Percentiles rank a stretch among this genome's conserved stretches.
These are phyloP conservation scores for Magnolia officinalis DNA, from an alignment of 164 flowering plant species.

Conservation along the genomic window DNA sequence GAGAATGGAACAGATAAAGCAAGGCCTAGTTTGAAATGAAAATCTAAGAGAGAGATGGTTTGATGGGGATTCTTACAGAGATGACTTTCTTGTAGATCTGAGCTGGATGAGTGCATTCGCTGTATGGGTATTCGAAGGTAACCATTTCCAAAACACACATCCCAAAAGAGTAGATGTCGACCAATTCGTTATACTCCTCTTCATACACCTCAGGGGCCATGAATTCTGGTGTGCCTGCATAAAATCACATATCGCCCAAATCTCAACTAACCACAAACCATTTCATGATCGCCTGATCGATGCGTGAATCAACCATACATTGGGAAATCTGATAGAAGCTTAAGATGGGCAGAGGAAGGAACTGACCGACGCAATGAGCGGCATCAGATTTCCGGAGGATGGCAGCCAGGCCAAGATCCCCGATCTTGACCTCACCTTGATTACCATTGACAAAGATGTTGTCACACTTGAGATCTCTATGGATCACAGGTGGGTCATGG, in stretches of 20 bases:
- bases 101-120: conserved; percentile 93
- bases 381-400: conserved; percentile 84
- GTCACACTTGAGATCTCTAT: conserved; percentile 97
- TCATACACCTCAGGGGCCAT: conserved; percentile 98
- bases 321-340: background rate
- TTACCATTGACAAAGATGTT: conserved; percentile 94
- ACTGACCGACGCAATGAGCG: conserved; percentile 88
- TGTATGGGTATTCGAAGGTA: conserved; percentile 96
- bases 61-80: conserved; percentile 54
- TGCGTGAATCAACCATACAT: background rate
- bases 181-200: conserved; percentile 94
- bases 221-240: conserved; percentile 94
- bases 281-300: background rate
- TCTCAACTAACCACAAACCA: background rate
- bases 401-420: conserved; percentile 96
- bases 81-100: conserved; percentile 96
- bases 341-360: background rate
- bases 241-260: background rate
- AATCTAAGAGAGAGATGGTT: background rate
- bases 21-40: background rate
- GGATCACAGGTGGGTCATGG: conserved; percentile 89
- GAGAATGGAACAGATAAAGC: conserved; percentile 7
- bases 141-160: conserved; percentile 98
- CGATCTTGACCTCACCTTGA: conserved; percentile 94
- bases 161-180: conserved; percentile 95